Evolutionary conservation across 345 rosid genomes (phyloP).

Genomic region (Abelmoschus esculentus): DNA sequence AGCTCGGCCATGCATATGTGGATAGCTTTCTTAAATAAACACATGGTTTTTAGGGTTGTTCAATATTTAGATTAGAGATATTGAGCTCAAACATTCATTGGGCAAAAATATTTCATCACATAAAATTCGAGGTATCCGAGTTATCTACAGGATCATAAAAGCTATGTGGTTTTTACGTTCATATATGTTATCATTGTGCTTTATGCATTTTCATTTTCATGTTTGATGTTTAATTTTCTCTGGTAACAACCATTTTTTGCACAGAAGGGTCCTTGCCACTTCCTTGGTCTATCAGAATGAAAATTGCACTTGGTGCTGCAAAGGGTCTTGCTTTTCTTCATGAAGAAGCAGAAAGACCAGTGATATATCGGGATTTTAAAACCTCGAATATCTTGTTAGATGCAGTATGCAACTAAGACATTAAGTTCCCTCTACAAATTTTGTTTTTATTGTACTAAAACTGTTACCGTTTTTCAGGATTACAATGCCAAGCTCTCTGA

Average conservation of each 20-base stretch:
- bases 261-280: conserved; percentile 77
- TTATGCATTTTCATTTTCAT: conserved; percentile 3
- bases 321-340: conserved; percentile 82
- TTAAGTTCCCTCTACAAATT: not conserved
- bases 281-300: conserved; percentile 83
- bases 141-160: no score
- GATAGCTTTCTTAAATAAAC: not conserved
- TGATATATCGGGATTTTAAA: conserved; percentile 81
- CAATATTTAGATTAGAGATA: no score
- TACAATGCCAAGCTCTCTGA: conserved; percentile 81
- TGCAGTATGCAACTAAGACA: conserved; percentile 34
- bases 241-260: conserved; percentile 30
- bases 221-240: conserved; percentile 20
- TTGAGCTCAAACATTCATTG: not conserved
- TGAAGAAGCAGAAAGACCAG: conserved; percentile 74
- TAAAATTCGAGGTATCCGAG: not conserved
- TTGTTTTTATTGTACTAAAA: not conserved
- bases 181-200: not conserved
- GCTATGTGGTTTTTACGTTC: not conserved
- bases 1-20: not conserved
- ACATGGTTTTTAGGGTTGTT: not conserved
- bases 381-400: conserved; percentile 75
- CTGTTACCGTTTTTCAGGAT: conserved; percentile 39
- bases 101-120: not conserved
- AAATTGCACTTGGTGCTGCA: conserved; percentile 76